Evolutionary conservation across 2,329 filamentous ascomycete genomes (phyloP).

Genomic region (Zymoseptoria brevis): DNA sequence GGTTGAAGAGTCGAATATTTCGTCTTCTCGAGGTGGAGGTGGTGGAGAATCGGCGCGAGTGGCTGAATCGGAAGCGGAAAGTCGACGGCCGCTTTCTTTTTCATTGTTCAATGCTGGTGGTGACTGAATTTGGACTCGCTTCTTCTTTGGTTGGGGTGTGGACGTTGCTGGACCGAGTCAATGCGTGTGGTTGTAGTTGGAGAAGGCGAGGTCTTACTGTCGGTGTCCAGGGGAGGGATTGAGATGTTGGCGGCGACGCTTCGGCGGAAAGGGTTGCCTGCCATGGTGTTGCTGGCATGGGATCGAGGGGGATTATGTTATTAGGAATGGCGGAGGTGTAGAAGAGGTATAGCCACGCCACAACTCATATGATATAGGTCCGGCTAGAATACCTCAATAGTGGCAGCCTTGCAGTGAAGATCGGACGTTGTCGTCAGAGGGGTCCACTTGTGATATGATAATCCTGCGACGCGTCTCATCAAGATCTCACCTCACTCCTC

Average conservation of each 20-base stretch:
- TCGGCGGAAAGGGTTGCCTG: slow-evolving; percentile 27
- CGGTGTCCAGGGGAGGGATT: slow-evolving; percentile 10
- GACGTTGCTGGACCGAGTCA: slow-evolving; percentile 17
- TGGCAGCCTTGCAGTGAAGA: too few relatives aligned
- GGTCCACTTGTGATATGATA: background rate
- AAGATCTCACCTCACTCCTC: background rate
- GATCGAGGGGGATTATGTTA: background rate
- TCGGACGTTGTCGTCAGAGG: background rate
- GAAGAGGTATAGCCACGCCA: too few relatives aligned
- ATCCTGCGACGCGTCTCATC: background rate
- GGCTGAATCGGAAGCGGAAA: slow-evolving; percentile 12
- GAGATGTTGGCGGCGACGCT: slow-evolving; percentile 16
- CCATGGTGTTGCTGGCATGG: slow-evolving; percentile 14
- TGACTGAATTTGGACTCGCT: slow-evolving; percentile 24
- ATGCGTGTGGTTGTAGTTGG: slow-evolving; percentile 6
- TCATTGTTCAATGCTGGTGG: slow-evolving; percentile 18
- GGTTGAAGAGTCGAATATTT: slow-evolving; percentile 15
- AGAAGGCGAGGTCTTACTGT: background rate
- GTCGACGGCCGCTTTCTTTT: slow-evolving; percentile 10
- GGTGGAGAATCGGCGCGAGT: slow-evolving; percentile 10
- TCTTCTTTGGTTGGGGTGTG: slow-evolving; percentile 21
- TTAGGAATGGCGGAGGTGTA: background rate
- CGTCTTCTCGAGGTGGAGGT: slow-evolving; percentile 4
- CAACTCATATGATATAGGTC: background rate
- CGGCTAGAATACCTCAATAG: background rate